Evolutionary conservation across 768 basidiomycete genomes (phyloP).

Genomic region (Naematelia aurantialba): DNA sequence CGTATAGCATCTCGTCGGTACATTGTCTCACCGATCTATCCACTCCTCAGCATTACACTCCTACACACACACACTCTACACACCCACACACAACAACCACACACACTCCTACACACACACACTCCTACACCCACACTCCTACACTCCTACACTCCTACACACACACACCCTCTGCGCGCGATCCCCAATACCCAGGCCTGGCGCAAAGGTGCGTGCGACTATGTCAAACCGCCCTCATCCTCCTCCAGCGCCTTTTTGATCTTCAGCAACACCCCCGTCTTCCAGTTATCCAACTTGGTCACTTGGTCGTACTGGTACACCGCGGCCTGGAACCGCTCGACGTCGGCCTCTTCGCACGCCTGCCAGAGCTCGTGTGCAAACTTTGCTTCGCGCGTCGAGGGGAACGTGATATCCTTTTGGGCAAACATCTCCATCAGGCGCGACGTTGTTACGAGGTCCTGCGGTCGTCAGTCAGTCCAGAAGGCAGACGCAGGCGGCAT

Average conservation of each 20-base stretch:
- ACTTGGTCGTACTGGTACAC: conserved; percentile 91
- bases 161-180: too few species aligned
- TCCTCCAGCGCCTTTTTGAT: conserved; percentile 76
- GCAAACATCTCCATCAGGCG: conserved; percentile 74
- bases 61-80: too few species aligned
- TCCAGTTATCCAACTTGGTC: conserved; percentile 92
- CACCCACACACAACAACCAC: too few species aligned
- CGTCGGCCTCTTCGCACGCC: conserved; percentile 68
- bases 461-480: conserved; percentile 6
- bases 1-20: too few species aligned
- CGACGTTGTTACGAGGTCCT: conserved; percentile 81
- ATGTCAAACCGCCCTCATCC: conserved; percentile 55
- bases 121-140: too few species aligned
- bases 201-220: too few species aligned
- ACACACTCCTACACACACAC: too few species aligned
- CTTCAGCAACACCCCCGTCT: conserved; percentile 82
- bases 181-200: too few species aligned
- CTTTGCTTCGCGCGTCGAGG: conserved; percentile 84
- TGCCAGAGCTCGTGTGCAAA: conserved; percentile 74
- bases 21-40: too few species aligned
- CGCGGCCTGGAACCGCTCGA: conserved; percentile 72
- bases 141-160: too few species aligned
- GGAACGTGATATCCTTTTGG: conserved; percentile 78
- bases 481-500: too few species aligned
- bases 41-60: too few species aligned